Conservation (phyloP, 768 basidiomycete species). For the Lentinula detonsa region DNA sequence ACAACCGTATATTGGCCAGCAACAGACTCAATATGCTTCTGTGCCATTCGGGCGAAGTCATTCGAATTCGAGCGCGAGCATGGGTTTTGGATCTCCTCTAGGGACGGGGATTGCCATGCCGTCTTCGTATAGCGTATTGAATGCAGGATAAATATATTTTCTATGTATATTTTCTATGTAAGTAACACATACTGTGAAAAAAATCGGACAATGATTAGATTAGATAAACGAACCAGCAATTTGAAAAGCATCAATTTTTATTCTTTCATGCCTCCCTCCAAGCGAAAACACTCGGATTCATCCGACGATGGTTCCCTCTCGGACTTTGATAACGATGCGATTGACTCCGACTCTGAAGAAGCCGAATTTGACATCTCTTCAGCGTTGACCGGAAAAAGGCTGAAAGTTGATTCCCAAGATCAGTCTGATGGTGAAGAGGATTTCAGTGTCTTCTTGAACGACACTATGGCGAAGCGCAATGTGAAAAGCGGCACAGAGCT, state of each 20-base stretch:
- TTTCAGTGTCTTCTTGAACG: constrained; percentile 57
- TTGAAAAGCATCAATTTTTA: background rate
- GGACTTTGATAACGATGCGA: constrained; percentile 6
- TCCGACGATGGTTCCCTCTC: background rate
- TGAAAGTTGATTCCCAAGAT: constrained; percentile 20
- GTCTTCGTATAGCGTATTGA: background rate
- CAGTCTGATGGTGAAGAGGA: constrained; percentile 43
- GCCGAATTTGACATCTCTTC: constrained; percentile 60
- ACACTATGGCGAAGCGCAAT: constrained; percentile 67
- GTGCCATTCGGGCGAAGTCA: constrained; percentile 1
- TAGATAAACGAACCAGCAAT: background rate
- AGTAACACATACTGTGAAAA: too few species aligned
- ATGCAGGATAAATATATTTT: background rate
- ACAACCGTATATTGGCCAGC: background rate
- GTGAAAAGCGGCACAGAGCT: constrained; percentile 70
- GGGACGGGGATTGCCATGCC: background rate
- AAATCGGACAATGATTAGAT: background rate
- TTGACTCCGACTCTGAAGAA: constrained; percentile 15
- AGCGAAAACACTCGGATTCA: constrained; percentile 7
- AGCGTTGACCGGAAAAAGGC: constrained; percentile 46
- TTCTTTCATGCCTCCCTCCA: background rate
- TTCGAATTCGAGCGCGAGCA: constrained; percentile 3
- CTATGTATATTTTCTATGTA: background rate
- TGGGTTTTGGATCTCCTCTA: background rate
- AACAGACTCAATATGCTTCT: background rate